Evolutionary conservation across 2,329 filamentous ascomycete genomes (phyloP), one percentile per base, ranked within the genome.

Genomic region (Penicillium sp.): DNA sequence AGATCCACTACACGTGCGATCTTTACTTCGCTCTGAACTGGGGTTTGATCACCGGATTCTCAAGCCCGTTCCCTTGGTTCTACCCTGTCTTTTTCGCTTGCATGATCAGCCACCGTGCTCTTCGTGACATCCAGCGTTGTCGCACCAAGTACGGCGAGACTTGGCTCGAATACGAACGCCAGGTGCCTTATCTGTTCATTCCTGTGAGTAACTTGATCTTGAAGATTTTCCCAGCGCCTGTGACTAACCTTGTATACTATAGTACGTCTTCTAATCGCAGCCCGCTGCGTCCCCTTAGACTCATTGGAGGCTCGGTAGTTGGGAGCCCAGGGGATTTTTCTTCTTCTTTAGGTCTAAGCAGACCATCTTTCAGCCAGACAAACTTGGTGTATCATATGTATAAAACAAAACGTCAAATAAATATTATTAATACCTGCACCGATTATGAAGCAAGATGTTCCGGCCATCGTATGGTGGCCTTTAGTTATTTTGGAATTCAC

Each of bases 41-140:
- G 90, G 90, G 87, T 25, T 75, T 92, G n/a, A 87, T 93, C 65
- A 91, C 88, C 3, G 90, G 90, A 11, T 92, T 93, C 76, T 79
- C 80, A 36, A 91, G 87, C 70, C 90, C 90, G 0, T 92, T 93
- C 76, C 91, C 91, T 1, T 95, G 91, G 90, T 94, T 95, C 76
- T 93, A 95, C 72, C 88, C 90, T 0, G 74, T 89, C 36, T 95
- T 95, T 79, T 95, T 95, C 72, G 79, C 81, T 19, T 76, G 77
- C 65, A 93, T 93, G 90, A 93, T 94, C 68, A 80, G 86, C 10
- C 91, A 95, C 74, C 87, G 91, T 58, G 88, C 90, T 5, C 79
- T 79, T 63, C 82, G 91, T 59, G 91, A 95, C 70, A 90, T 92
- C 59, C 81, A 88, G 72, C 82, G 87, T 62, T 95, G 91, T 76